Base-by-base conservation (phyloP, 2,329 filamentous ascomycete genomes). In the Fusarium sp. region DNA sequence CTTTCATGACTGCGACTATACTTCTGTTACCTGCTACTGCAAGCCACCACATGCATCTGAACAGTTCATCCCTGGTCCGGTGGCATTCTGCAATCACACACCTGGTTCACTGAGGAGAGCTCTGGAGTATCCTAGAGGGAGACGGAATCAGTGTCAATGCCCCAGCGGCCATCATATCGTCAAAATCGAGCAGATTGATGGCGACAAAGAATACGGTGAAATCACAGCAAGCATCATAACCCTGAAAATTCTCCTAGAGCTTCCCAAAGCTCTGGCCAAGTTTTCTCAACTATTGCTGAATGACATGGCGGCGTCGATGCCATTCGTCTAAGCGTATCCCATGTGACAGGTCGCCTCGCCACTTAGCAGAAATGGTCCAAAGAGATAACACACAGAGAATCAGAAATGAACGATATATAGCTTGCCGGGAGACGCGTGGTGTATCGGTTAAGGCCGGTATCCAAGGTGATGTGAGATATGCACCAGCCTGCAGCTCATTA, bases 11-110 rank as follows among this genome's bases (percentile, higher is more conserved):
- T 66, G 44, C 41, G 38, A 50, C 24, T 58, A 42, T 55, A 54
- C 58, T 44, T 45, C 59, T 51, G 57, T 56, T 64, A 56, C 58
- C 58, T 63, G 50, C 72, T 76, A 72, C 70, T 76, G 75, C 72
- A 78, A 78, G 75, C 75, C 75, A 77, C 72, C 38, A 48, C 62
- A 67, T 47, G 56, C 57, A 48, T 60, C 48, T 59, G 26, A 47
- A 45, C 41, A 48, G 17, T 42, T 51, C 36, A 72, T 72, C 72
- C 71, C 72, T 62, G 48, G 72, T 47, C 42, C 52, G 39, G 26
- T 47, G 48, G 42, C 54, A 54, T 30, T 45, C 38, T 66, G 45
- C 59, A 72, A 57, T 69, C 24, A 24, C 68, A 72, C 56, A 65
- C 59, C 51, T 70, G 32, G 42, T 44, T 54, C 36, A 52, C n/a